Evolutionary conservation across 1,139 yeast species (phyloP), one percentile per base, ranked within the genome.

Genomic region (Pichia sp.): DNA sequence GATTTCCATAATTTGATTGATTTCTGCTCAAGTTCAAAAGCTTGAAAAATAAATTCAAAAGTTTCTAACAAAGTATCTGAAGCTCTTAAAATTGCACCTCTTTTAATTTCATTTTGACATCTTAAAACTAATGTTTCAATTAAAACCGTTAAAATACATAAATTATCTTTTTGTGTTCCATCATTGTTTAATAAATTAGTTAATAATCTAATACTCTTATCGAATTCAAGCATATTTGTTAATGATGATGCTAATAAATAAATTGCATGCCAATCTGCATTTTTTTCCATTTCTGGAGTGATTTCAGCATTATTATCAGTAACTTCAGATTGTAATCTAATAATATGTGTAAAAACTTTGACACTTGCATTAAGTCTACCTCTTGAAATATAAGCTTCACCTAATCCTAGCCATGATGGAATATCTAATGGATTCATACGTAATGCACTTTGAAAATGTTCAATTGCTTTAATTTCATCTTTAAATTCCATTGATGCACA

Each of bases 401-500:
- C 98, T 29, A 91, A 67, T 0, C 96, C 96, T 21, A 84, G 70
- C 97, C 97, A 89, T 11, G 95, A 80, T 51, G 84, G 80, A 8
- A 74, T 61, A 61, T 91, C 96, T 43, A 60, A 55, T 0, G 83
- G 68, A 29, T 78, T 67, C 50, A 84, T 66, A 48, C 97, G 71
- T 42, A 93, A 66, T 0, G 96, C 89, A 23, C 79, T 75, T 61
- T 91, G 98, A 56, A 87, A 88, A 76, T 85, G 80, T 59, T 85
- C 91, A 33, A 89, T 80, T 0, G 98, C 95, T 43, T 78, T 79
- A 3, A 78, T 78, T 51, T 79, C 87, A 51, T 84, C 80, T 50
- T 80, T 86, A 22, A 65, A 67, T 55, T 87, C 89, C 49, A 91
- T 65, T 7, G 82, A 72, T 2, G 85, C 76, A 50, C 88, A 77